Evolutionary conservation across 2,329 filamentous ascomycete species (phyloP), one percentile per base, ranked within the genome.

Genomic region (Sphaerulina musiva): DNA sequence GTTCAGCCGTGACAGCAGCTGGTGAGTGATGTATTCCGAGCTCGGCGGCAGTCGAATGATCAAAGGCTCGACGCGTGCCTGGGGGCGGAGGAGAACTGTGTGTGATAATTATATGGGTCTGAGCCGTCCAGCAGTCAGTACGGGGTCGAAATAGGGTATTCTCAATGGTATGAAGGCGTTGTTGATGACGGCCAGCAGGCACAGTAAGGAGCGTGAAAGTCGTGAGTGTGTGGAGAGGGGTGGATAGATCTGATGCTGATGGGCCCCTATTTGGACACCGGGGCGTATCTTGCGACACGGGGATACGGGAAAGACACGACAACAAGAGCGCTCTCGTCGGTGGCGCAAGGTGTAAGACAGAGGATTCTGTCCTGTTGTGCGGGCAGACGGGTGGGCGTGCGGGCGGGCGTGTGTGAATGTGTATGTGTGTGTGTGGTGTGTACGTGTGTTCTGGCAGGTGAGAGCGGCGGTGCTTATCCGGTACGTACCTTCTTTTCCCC

Each of bases 41-140:
- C 45, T 43, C 23, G 8, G 26, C 36, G 42, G 48, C 52, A 48
- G 41, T 53, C 51, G 51, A 52, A 48, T 59, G 48, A 57, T 46
- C 44, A 57, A 57, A 54, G 56, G 56, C 20, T 55, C 46, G 51
- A 53, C 43, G 34, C 39, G 46, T 54, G 56, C 55, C 55, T 59
- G 58, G 49, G 54, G 53, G 47, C 52, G 59, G 60, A 57, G 58
- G 49, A 55, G 53, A 45, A 54, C 48, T 44, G 41, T 34, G 20
- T 23, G 41, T 17, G 48, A 41, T 57, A 59, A 57, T 48, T 61
- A 60, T 63, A 60, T 59, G 54, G 34, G 59, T 65, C 63, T 67
- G 63, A 59, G 57, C 62, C 60, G 62, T 59, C 62, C 62, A 64
- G 63, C 62, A 65, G 64, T 67, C 65, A 67, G 65, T 64, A 58